Evolutionary conservation across 2,329 filamentous ascomycete species (phyloP).

Genomic region (Exophiala oligosperma): DNA sequence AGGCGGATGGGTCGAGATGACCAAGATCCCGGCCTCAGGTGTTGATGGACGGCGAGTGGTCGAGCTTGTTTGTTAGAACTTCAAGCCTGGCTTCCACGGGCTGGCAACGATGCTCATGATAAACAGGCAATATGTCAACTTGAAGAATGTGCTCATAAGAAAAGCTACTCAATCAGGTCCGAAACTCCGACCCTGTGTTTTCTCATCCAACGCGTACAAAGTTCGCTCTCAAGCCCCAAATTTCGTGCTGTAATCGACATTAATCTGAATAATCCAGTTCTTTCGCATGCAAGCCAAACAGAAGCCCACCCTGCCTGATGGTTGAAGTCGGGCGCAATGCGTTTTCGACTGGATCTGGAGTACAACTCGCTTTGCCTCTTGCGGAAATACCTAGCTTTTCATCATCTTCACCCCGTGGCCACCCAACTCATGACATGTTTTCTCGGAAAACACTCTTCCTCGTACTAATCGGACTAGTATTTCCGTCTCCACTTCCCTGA

Average conservation of each 20-base stretch:
- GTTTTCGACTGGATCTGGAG: no score
- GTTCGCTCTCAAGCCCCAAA: not conserved
- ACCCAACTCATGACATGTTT: conserved; percentile 18
- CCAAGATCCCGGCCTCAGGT: conserved; percentile 26
- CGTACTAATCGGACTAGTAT: conserved; percentile 28
- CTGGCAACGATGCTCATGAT: no score
- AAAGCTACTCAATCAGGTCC: not conserved
- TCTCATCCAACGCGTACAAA: not conserved
- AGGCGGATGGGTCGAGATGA: conserved; percentile 70
- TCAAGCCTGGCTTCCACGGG: not conserved
- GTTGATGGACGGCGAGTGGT: conserved; percentile 46
- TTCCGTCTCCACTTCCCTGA: conserved; percentile 22
- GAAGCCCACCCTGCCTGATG: not conserved
- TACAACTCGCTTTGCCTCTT: not conserved
- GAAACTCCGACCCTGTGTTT: not conserved
- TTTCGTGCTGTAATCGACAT: not conserved
- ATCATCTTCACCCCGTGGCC: not conserved
- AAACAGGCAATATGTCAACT: not conserved
- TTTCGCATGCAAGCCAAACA: not conserved
- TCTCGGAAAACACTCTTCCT: conserved; percentile 31
- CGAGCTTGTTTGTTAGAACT: conserved; percentile 34
- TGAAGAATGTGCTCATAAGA: not conserved
- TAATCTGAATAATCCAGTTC: not conserved
- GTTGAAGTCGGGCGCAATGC: not conserved
- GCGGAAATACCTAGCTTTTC: not conserved